Evolutionary conservation across 2,329 filamentous ascomycete species (phyloP), one percentile per base, ranked within the genome.

Genomic region (Escovopsis sp.): DNA sequence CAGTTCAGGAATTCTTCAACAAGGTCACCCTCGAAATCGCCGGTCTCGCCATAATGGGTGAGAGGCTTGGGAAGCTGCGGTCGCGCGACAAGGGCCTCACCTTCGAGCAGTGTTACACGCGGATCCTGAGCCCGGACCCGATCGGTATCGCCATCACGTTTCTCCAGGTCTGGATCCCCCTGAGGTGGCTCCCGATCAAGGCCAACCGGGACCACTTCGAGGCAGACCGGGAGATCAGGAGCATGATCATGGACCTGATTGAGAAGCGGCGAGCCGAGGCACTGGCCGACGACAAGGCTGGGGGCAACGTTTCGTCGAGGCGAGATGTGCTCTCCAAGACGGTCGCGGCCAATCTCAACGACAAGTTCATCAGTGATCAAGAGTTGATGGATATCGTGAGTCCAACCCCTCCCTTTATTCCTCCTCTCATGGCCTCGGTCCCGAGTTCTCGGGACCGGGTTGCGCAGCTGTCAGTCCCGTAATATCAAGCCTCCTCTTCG

Each of bases 131-230:
- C 28, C 43, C 40, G 12, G 33, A 36, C 12, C n/a, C 36, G n/a
- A 36, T 45, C 30, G 43, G 43, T 11, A 37, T 36, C 26, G 30
- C 42, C 26, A 45, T 45, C 18, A 42, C 34, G 2, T 42, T 42
- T 8, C 12, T 45, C 26, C 42, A 45, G 12, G 34, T 37, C 5
- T 42, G 38, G 18, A 34, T 45, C 11, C 43, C 43, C 26, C 28
- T 45, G 28, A 36, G 43, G 19, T 45, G 43, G 43, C 40, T 45
- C n/a, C 43, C 43, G 6, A 37, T 45, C n/a, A 37, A 42, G n/a
- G 33, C n/a, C n/a, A 35, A 35, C 11, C 6, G 33, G 12, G 18
- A 35, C 12, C 18, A 35, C 33, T 35, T 35, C 33, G 10, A 35
- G 11, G 33, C 33, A 5, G 18, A 35, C 33, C n/a, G n/a, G 7